These are phyloP conservation scores for Manihot esculenta DNA, from an alignment of 441 rosid species.

Conservation along the genomic window DNA sequence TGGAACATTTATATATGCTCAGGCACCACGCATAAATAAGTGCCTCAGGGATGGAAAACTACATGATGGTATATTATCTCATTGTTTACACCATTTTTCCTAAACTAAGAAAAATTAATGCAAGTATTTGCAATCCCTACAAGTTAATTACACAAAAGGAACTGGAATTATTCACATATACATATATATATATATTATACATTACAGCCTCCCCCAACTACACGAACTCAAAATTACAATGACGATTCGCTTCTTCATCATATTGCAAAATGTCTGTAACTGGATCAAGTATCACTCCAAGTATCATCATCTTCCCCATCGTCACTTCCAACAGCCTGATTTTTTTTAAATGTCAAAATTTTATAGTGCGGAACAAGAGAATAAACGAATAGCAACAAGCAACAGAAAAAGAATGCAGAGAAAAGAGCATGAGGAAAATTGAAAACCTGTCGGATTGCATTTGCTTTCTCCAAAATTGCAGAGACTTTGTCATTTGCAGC, in stretches of 20 bases:
- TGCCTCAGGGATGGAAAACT: conserved; percentile 22
- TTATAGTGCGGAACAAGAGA: conserved; percentile 9
- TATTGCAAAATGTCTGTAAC: background rate
- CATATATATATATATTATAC: conserved; percentile 15
- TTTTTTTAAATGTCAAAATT: conserved; percentile 17
- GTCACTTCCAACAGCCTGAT: conserved; percentile 78
- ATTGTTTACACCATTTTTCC: conserved; percentile 15
- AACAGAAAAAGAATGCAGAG: conserved; percentile 2
- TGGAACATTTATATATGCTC: background rate
- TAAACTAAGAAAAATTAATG: conserved; percentile 21
- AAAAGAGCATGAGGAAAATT: background rate
- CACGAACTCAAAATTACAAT: conserved; percentile 17
- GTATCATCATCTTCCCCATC: conserved; percentile 65
- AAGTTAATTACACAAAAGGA: conserved; percentile 40
- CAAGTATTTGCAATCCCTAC: conserved; percentile 26
- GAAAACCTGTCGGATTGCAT: conserved; percentile 85
- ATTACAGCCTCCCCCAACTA: conserved; percentile 21
- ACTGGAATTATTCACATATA: conserved; percentile 36
- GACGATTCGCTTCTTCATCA: conserved; percentile 12
- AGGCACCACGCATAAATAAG: conserved; percentile 22
- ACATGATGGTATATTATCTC: conserved; percentile 18
- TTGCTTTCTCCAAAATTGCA: conserved; percentile 87
- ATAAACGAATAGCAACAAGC: background rate
- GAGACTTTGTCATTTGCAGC: conserved; percentile 57
- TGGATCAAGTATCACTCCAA: conserved; percentile 72